Evolutionary conservation across 805 yeast genomes (phyloP).

Genomic region (Wickerhamia fluorescens): DNA sequence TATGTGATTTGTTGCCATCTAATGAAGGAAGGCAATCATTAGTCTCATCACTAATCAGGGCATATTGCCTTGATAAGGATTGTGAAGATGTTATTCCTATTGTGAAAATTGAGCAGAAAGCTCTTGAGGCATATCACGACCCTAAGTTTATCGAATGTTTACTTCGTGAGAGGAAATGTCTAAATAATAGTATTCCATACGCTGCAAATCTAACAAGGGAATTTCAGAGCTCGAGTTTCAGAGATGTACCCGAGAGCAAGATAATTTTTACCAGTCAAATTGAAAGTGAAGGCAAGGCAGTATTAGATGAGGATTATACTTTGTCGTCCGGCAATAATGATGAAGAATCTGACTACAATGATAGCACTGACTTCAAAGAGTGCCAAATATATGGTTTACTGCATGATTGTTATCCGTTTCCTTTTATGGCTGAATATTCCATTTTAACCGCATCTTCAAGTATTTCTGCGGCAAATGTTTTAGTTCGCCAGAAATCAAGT

Average conservation of each 20-base stretch:
- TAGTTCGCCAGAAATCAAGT: conserved; percentile 15
- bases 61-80: conserved; percentile 27
- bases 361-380: conserved; percentile 7
- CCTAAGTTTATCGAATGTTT: conserved; percentile 33
- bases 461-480: conserved; percentile 35
- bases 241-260: conserved; percentile 1
- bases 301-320: no score
- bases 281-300: no score
- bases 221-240: background rate
- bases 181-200: conserved; percentile 6
- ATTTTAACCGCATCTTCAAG: conserved; percentile 51
- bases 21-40: conserved; percentile 45
- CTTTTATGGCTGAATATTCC: conserved; percentile 44
- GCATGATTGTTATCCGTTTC: conserved; percentile 62
- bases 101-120: conserved; percentile 22
- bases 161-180: conserved; percentile 16
- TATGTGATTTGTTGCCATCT: conserved; percentile 44
- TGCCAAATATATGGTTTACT: conserved; percentile 38
- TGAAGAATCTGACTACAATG: conserved; percentile 8
- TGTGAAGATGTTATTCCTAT: conserved; percentile 19
- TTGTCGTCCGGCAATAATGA: conserved; percentile 3
- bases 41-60: conserved; percentile 33
- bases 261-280: no score
- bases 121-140: conserved; percentile 46
- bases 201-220: conserved; percentile 1